Percentiles rank a stretch among this genome's conserved stretches.
phyloP scores from a whole-genome alignment of 129 eudicot genomes.

The Silybum marianum region DNA sequence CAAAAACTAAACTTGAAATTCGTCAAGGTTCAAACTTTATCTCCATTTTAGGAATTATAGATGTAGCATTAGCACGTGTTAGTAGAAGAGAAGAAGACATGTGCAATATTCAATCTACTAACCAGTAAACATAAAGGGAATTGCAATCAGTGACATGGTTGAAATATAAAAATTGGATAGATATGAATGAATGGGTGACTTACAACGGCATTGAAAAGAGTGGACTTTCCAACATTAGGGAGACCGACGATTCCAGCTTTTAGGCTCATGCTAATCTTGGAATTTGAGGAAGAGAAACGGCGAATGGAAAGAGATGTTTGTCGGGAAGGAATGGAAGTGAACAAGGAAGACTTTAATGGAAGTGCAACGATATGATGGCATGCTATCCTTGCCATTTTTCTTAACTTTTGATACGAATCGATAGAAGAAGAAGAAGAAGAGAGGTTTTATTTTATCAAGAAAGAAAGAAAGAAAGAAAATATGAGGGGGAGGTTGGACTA shows the following conservation, averaged over 20 bases:
- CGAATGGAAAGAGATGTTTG: conserved; percentile 32
- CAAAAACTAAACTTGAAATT: conserved; percentile 1
- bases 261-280: conserved; percentile 74
- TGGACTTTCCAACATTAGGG: conserved; percentile 94
- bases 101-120: background rate
- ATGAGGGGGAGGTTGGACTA: conserved; percentile 17
- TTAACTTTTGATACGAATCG: no score
- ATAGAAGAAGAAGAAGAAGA: background rate
- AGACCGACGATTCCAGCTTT: conserved; percentile 97
- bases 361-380: conserved; percentile 52
- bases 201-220: conserved; percentile 95
- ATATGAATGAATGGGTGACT: conserved; percentile 26
- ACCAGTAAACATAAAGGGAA: background rate
- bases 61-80: background rate
- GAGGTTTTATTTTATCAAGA: background rate
- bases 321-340: conserved; percentile 31
- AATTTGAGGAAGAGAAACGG: conserved; percentile 45
- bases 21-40: background rate
- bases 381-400: conserved; percentile 72
- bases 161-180: conserved; percentile 2
- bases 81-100: background rate
- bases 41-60: background rate
- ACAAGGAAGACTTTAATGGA: conserved; percentile 47
- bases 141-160: background rate
- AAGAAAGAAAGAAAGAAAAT: background rate